These are phyloP conservation scores for Pyricularia sp. DNA, from an alignment of 2,329 filamentous ascomycete genomes.

Conservation along the genomic window DNA sequence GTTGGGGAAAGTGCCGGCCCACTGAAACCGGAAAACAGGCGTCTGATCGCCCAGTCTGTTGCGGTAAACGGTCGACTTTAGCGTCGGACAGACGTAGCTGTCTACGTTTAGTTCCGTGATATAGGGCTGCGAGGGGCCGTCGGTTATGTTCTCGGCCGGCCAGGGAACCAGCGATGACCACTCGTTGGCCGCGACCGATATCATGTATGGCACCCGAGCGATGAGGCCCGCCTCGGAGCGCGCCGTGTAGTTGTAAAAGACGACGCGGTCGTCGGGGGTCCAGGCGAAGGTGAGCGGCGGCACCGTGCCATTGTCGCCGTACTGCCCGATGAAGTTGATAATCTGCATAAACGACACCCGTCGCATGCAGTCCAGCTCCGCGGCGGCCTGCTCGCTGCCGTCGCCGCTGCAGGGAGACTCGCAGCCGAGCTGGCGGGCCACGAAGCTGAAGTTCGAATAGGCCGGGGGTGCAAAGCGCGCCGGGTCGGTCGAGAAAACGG, in stretches of 20 bases:
- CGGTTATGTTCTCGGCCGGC: background rate
- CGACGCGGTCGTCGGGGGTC: slow-evolving; percentile 12
- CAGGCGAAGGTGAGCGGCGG: background rate
- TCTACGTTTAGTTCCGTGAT: background rate
- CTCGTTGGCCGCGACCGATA: background rate
- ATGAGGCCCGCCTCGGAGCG: slow-evolving; percentile 5
- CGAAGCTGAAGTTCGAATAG: background rate
- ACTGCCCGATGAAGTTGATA: slow-evolving; percentile 15
- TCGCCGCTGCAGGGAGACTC: slow-evolving; percentile 6
- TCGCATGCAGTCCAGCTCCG: slow-evolving; percentile 26
- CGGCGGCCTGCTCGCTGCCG: slow-evolving; percentile 14
- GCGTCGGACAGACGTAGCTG: background rate
- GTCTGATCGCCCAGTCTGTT: background rate
- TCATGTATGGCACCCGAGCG: background rate
- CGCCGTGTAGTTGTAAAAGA: slow-evolving; percentile 21
- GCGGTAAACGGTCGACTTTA: background rate
- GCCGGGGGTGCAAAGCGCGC: background rate
- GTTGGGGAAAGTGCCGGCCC: slow-evolving; percentile 4
- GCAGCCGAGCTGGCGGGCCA: background rate
- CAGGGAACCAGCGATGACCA: background rate
- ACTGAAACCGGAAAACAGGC: background rate
- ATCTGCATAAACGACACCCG: slow-evolving; percentile 17
- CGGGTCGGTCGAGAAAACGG: slow-evolving; percentile 7
- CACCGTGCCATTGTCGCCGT: background rate
- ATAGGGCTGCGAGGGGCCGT: background rate